Evolutionary conservation across 192 early-diverging fungal genomes (phyloP).

Genomic region (Borealophlyctis nickersoniae): DNA sequence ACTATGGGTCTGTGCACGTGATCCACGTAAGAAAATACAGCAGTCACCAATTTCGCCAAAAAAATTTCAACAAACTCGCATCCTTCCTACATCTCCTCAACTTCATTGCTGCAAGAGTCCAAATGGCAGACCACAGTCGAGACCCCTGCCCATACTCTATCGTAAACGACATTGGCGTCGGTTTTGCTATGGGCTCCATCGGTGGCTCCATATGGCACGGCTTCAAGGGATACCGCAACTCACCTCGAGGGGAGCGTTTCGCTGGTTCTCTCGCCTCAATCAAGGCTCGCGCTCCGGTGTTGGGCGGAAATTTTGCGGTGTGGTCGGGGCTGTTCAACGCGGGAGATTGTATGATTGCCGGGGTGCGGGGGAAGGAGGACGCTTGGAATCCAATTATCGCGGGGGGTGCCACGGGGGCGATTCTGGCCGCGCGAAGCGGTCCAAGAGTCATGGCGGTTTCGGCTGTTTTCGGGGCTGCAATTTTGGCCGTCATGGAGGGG

Average conservation of each 20-base stretch:
- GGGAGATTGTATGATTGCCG: constrained; percentile 92
- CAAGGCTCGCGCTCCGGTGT: constrained; percentile 89
- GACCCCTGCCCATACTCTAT: constrained; percentile 58
- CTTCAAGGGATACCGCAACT: constrained; percentile 98
- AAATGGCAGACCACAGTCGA: constrained; percentile 37
- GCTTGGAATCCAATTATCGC: constrained; percentile 95
- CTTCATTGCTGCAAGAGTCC: too few species aligned
- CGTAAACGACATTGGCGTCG: constrained; percentile 54
- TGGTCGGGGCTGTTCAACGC: constrained; percentile 99
- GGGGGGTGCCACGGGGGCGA: constrained; percentile 92
- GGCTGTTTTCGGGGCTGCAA: constrained; percentile 87
- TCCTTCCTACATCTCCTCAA: too few species aligned
- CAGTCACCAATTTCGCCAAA: too few species aligned
- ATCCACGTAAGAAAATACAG: too few species aligned
- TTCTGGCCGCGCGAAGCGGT: constrained; percentile 87
- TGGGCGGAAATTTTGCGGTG: constrained; percentile 98
- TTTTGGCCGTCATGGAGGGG: constrained; percentile 95
- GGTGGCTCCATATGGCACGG: constrained; percentile 95
- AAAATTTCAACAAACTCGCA: too few species aligned
- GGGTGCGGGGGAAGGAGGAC: constrained; percentile 96
- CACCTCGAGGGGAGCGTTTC: constrained; percentile 91
- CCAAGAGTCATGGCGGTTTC: constrained; percentile 75
- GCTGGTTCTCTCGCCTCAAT: constrained; percentile 80
- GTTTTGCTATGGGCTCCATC: constrained; percentile 94
- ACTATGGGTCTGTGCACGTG: too few species aligned